These are phyloP conservation scores for Fusarium euwallaceae DNA, from an alignment of 2,329 filamentous ascomycete genomes.

Conservation along the genomic window DNA sequence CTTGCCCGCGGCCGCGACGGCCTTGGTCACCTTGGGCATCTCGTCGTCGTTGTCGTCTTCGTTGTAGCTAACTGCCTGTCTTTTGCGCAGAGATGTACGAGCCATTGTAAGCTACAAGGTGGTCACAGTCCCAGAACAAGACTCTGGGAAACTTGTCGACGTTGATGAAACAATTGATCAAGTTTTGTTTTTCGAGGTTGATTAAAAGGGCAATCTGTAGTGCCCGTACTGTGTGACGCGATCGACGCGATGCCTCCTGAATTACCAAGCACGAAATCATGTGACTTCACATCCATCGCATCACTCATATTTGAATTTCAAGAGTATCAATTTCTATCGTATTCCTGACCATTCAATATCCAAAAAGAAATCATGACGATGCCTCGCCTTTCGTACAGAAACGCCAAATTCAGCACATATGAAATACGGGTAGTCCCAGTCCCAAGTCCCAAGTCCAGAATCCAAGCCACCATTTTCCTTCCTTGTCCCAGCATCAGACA, in stretches of 20 bases:
- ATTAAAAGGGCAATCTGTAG: not conserved
- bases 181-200: not conserved
- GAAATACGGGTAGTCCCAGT: not conserved
- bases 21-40: constrained; percentile 30
- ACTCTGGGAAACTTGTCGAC: not conserved
- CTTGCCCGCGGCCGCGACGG: constrained; percentile 38
- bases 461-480: not conserved
- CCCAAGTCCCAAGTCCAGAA: not conserved
- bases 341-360: not conserved
- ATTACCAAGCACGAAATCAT: constrained; percentile 41
- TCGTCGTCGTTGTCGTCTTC: constrained; percentile 43
- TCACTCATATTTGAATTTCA: not conserved
- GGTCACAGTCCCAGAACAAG: not conserved
- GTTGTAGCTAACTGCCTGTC: constrained; percentile 49
- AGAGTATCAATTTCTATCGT: not conserved
- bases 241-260: constrained; percentile 36
- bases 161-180: not conserved
- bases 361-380: not conserved
- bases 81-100: constrained; percentile 52
- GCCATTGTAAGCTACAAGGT: constrained; percentile 45
- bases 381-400: not conserved
- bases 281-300: constrained; percentile 21
- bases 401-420: constrained; percentile 12
- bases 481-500: not conserved
- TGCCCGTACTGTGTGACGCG: constrained; percentile 32